Percentiles rank a stretch among this genome's conserved stretches.
phyloP scores from a whole-genome alignment of 2,329 filamentous ascomycete genomes.

The Fusarium gaditjirri region DNA sequence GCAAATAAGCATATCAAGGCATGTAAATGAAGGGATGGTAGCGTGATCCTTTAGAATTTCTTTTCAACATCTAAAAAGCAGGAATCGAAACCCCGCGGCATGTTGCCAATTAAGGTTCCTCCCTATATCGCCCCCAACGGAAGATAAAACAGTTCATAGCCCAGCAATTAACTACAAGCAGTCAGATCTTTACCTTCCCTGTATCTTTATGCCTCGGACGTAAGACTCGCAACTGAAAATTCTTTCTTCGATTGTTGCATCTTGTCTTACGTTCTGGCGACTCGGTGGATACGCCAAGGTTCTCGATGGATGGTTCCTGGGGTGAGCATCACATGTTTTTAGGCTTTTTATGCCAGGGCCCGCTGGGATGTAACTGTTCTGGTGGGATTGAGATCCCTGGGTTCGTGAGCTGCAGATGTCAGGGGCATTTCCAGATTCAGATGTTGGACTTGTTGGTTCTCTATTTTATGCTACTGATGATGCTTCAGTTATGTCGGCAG shows the following conservation, averaged over 20 bases:
- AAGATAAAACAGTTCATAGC: not conserved
- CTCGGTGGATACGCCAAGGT: not conserved
- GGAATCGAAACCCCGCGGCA: not conserved
- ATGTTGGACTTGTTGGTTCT: not conserved
- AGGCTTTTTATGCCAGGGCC: not conserved
- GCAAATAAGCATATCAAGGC: not conserved
- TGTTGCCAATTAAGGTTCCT: not conserved
- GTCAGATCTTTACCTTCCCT: not conserved
- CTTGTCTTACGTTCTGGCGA: not conserved
- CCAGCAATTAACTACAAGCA: not conserved
- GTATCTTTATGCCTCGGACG: not conserved
- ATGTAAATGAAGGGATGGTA: not conserved
- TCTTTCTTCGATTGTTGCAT: not conserved
- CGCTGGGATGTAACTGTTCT: conserved; percentile 2
- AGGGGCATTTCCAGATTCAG: not conserved
- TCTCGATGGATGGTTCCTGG: not conserved
- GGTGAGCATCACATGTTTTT: conserved; percentile 4
- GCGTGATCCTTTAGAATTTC: not conserved
- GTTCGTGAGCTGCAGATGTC: not conserved
- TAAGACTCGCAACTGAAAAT: not conserved
- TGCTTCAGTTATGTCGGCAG: not conserved
- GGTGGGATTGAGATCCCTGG: not conserved
- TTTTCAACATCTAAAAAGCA: not conserved
- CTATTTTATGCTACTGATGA: not conserved
- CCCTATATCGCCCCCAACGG: not conserved